These are phyloP conservation scores for Phialophora chinensis DNA, from an alignment of 2,329 filamentous ascomycete species.

Conservation along the genomic window DNA sequence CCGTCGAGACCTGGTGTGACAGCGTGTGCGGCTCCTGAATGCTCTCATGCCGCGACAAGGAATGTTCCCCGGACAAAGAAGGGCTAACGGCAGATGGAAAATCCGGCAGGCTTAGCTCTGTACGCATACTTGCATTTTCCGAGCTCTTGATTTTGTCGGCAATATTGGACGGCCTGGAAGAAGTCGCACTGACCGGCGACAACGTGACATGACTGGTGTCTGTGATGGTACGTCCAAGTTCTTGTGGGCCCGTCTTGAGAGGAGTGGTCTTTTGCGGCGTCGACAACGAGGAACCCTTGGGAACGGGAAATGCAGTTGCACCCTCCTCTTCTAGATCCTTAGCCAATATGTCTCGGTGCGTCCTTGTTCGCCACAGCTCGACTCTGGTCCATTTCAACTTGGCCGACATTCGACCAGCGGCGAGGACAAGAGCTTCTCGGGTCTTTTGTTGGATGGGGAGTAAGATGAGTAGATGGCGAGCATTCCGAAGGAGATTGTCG, in stretches of 20 bases:
- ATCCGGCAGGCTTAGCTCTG: conserved; percentile 21
- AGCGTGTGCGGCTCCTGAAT: conserved; percentile 40
- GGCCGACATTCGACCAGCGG: conserved; percentile 81
- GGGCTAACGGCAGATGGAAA: conserved; percentile 17
- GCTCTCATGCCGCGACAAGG: conserved; percentile 30
- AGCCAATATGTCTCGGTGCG: conserved; percentile 84
- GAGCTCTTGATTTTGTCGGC: conserved; percentile 26
- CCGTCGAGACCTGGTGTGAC: conserved; percentile 48
- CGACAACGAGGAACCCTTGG: conserved; percentile 28
- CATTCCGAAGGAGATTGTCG: conserved; percentile 83
- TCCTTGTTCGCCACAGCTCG: conserved; percentile 90
- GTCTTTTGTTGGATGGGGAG: conserved; percentile 91
- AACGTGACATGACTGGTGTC: conserved; percentile 34
- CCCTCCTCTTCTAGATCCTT: conserved; percentile 84
- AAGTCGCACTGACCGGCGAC: conserved; percentile 35
- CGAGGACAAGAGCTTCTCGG: conserved; percentile 81
- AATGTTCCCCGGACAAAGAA: conserved; percentile 27
- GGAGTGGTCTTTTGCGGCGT: conserved; percentile 38
- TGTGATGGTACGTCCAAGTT: conserved; percentile 30
- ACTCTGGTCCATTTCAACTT: conserved; percentile 93
- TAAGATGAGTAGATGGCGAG: conserved; percentile 84
- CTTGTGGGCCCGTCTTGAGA: conserved; percentile 27
- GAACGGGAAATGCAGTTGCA: conserved; percentile 39
- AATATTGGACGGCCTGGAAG: conserved; percentile 30
- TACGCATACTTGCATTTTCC: conserved; percentile 24